These are phyloP conservation scores for Cardamine resedifolia DNA, from an alignment of 345 rosid species.

Conservation along the genomic window DNA sequence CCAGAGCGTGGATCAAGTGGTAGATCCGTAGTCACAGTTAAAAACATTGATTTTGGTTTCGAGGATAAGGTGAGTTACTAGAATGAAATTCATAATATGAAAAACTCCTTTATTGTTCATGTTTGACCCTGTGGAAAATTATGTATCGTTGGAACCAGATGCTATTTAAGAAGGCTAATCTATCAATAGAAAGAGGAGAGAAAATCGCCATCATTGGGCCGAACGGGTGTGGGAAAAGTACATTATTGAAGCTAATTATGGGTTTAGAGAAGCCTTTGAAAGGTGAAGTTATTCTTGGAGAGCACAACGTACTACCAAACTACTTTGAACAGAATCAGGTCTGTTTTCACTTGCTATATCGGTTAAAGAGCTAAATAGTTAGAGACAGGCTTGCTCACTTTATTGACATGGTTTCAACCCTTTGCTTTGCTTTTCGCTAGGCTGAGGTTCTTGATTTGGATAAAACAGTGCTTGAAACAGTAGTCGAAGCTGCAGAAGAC, in stretches of 20 bases:
- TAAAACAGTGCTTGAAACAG: constrained; percentile 86
- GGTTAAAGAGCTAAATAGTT: not conserved
- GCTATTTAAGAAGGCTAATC: constrained; percentile 69
- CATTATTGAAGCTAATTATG: constrained; percentile 82
- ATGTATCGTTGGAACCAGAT: constrained; percentile 45
- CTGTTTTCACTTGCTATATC: not conserved
- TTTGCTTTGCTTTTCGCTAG: constrained; percentile 40
- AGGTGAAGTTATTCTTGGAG: constrained; percentile 81
- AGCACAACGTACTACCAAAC: constrained; percentile 92
- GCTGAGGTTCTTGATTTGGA: constrained; percentile 95
- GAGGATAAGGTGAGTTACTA: constrained; percentile 65
- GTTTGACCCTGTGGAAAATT: constrained; percentile 15
- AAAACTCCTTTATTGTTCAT: not conserved
- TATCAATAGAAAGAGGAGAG: constrained; percentile 77
- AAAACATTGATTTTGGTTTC: constrained; percentile 70
- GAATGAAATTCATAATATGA: not conserved
- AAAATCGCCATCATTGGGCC: constrained; percentile 92
- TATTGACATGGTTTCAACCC: constrained; percentile 7
- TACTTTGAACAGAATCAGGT: constrained; percentile 99
- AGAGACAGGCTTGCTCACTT: not conserved
- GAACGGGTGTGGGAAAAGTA: constrained; percentile 95
- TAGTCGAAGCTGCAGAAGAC: constrained; percentile 84
- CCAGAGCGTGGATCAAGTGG: constrained; percentile 97
- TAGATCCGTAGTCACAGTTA: constrained; percentile 58
- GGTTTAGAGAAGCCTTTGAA: constrained; percentile 65